Evolutionary conservation across 441 rosid species (phyloP), one percentile per base, ranked within the genome.

Genomic region (Aleurites moluccanus): DNA sequence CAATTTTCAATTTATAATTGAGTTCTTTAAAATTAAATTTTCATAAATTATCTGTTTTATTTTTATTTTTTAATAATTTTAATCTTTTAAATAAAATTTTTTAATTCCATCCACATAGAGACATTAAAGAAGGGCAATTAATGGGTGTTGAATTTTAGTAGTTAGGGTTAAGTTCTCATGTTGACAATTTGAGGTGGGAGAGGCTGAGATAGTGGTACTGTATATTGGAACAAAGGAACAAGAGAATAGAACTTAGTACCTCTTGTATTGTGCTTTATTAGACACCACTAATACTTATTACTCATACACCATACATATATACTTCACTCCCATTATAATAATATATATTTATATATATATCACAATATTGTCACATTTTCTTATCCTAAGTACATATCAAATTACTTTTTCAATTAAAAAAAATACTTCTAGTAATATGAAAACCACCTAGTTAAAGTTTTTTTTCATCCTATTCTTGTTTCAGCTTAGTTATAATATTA

Each of bases 141-240:
- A 50, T 15, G 55, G 55, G 21, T 6, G 20, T 15, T 13, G 21
- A 20, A 6, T 40, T 44, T 23, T 52, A 3, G 38, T 23, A 7
- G 0, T 64, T 40, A 42, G 14, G 49, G 8, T 66, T 38, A n/a
- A 65, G 63, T 6, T 68, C 49, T 59, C 52, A 21, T 64, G 55
- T 52, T 49, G 78, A 50, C 83, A 79, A 79, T 77, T 78, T 76
- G 86, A 47, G 49, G 40, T n/a, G n/a, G 4, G 27, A 38, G 9
- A 25, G 25, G 6, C 25, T 20, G 7, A 40, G n/a, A n/a, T n/a
- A n/a, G 28, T 64, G 49, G 49, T 1, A 40, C 16, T n/a, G 7
- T 21, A 52, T 52, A 52, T 15, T n/a, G 27, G 21, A 20, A 63
- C 56, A 7, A 21, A 8, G 57, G 59, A 76, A 53, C 64, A 59